phyloP scores from a whole-genome alignment of 169 alveolate species.

The Plasmodium coatneyi region DNA sequence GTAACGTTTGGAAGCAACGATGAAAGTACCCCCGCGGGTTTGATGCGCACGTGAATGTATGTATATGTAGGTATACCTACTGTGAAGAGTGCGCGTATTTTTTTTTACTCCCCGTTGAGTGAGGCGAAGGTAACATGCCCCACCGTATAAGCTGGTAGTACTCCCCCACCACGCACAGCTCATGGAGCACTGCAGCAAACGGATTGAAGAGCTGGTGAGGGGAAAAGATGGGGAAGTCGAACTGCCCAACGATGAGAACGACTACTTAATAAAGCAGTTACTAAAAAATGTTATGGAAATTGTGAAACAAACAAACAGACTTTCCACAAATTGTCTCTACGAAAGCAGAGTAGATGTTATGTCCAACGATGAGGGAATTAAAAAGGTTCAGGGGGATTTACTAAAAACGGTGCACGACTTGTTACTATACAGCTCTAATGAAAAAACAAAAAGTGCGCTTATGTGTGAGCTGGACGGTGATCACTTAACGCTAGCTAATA shows the following conservation, averaged over 20 bases:
- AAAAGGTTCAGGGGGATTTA: conserved; percentile 32
- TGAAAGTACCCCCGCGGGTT: neutral
- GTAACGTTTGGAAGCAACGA: neutral
- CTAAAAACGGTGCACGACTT: conserved; percentile 39
- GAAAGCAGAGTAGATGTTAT: conserved; percentile 44
- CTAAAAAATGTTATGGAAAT: conserved; percentile 62
- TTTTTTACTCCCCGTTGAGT: neutral
- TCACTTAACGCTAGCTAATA: conserved; percentile 1
- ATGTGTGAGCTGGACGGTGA: neutral
- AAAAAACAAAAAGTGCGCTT: neutral
- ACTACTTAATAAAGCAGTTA: conserved; percentile 16
- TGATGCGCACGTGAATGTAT: neutral
- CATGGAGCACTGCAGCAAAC: conserved; percentile 55
- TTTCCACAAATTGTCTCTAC: conserved; percentile 36
- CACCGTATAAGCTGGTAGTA: neutral
- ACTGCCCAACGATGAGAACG: conserved; percentile 11
- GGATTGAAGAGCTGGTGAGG: conserved; percentile 55
- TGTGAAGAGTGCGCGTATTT: neutral
- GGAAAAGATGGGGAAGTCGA: conserved; percentile 1
- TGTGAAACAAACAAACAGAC: conserved; percentile 39
- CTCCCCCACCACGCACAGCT: neutral
- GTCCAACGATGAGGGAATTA: conserved; percentile 29
- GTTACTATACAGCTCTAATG: conserved; percentile 25
- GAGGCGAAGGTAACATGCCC: neutral
- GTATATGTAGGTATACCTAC: neutral